phyloP scores from a whole-genome alignment of 495 filamentous ascomycete genomes.

The Xylaria grammica region DNA sequence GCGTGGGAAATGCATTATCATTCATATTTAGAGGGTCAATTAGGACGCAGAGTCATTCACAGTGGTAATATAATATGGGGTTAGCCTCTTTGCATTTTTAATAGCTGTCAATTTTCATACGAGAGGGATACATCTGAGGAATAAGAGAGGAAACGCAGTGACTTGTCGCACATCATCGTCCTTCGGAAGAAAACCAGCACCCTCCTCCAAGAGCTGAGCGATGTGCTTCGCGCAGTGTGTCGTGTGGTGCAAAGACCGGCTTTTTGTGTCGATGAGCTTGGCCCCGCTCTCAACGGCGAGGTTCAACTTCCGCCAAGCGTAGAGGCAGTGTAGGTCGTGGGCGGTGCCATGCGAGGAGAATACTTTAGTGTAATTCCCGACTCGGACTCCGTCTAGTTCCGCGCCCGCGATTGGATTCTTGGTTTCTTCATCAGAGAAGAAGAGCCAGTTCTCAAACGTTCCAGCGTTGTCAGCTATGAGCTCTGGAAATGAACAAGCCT shows the following conservation, averaged over 20 bases:
- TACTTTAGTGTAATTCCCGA: not conserved
- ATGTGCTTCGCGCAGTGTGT: conserved; percentile 1
- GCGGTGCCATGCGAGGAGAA: not conserved
- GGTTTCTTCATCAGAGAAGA: not conserved
- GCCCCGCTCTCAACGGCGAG: not conserved
- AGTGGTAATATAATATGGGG: too few relatives aligned
- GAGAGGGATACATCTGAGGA: not conserved
- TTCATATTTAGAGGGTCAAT: too few relatives aligned
- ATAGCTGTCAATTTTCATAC: not conserved
- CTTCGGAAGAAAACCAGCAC: not conserved
- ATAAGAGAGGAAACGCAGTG: not conserved
- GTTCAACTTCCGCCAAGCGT: not conserved
- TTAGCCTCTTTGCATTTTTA: too few relatives aligned
- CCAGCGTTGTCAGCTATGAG: not conserved
- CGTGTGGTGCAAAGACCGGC: not conserved
- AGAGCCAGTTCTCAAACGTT: not conserved
- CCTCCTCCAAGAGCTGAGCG: not conserved
- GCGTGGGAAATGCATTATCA: too few relatives aligned
- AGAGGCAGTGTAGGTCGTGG: not conserved
- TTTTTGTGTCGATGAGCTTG: not conserved
- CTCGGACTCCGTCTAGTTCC: not conserved
- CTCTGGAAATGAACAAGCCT: not conserved
- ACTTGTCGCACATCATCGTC: not conserved
- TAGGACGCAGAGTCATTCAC: too few relatives aligned
- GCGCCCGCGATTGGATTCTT: not conserved